phyloP scores from a whole-genome alignment of 352 stramenopile species.

The Globisporangium sylvaticum region DNA sequence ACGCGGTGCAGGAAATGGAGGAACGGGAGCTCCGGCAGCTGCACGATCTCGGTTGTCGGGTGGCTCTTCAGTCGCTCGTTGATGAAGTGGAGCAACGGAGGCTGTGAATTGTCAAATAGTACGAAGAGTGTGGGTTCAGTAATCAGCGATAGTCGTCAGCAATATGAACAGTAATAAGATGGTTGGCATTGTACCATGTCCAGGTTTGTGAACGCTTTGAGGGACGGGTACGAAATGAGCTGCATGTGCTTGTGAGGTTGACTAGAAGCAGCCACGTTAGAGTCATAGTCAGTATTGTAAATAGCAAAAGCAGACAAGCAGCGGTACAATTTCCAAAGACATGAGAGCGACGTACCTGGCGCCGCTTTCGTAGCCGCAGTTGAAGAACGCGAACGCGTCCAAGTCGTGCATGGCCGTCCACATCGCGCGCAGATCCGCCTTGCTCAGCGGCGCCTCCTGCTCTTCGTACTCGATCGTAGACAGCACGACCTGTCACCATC shows the following conservation, averaged over 20 bases:
- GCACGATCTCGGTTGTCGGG: slow-evolving; percentile 34
- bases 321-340: too few species aligned
- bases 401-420: slow-evolving; percentile 69
- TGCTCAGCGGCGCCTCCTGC: slow-evolving; percentile 52
- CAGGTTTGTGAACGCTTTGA: slow-evolving; percentile 52
- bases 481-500: slow-evolving; percentile 40
- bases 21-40: slow-evolving; percentile 65
- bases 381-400: slow-evolving; percentile 82
- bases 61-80: slow-evolving; percentile 39
- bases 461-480: slow-evolving; percentile 65
- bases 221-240: slow-evolving; percentile 76
- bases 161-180: background rate
- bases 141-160: background rate
- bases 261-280: slow-evolving; percentile 5
- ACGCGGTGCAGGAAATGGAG: slow-evolving; percentile 70
- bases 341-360: slow-evolving; percentile 37
- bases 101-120: slow-evolving; percentile 25
- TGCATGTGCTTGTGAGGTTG: slow-evolving; percentile 89
- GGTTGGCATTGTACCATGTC: slow-evolving; percentile 38
- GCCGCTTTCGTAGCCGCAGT: slow-evolving; percentile 79
- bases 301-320: background rate
- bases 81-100: slow-evolving; percentile 73
- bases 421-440: slow-evolving; percentile 56
- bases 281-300: background rate
- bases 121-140: background rate